Evolutionary conservation across 495 filamentous ascomycete species (phyloP).

Genomic region (Neurospora terricola): DNA sequence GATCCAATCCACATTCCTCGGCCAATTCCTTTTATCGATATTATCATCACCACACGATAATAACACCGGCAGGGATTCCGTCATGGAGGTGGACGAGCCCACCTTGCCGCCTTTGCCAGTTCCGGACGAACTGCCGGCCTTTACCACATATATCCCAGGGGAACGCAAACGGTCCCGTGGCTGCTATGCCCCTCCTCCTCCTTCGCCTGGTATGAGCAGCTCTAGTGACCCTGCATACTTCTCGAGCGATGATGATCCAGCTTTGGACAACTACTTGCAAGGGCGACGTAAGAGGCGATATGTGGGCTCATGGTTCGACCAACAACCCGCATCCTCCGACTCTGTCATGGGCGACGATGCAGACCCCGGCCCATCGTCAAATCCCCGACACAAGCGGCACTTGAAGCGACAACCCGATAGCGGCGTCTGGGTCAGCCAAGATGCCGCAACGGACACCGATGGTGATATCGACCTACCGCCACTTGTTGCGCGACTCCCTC

Average conservation of each 20-base stretch:
- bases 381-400: constrained; percentile 37
- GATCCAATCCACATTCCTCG: background rate
- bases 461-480: constrained; percentile 22
- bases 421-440: constrained; percentile 73
- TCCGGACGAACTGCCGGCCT: constrained; percentile 6
- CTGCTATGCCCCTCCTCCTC: constrained; percentile 11
- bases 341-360: constrained; percentile 27
- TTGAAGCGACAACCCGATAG: constrained; percentile 64
- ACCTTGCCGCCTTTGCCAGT: constrained; percentile 31
- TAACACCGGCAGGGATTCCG: constrained; percentile 4
- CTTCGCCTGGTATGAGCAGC: constrained; percentile 18
- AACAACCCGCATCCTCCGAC: constrained; percentile 36
- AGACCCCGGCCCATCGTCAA: constrained; percentile 21
- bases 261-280: constrained; percentile 57
- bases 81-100: constrained; percentile 31
- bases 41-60: constrained; percentile 7
- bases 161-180: constrained; percentile 33
- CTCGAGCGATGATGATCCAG: constrained; percentile 68
- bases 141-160: constrained; percentile 20
- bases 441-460: constrained; percentile 35
- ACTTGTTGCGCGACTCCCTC: constrained; percentile 1
- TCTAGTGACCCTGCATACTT: constrained; percentile 72
- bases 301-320: constrained; percentile 62
- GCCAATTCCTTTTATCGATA: background rate
- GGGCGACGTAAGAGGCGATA: constrained; percentile 46